A percentile compares a stretch with the other conserved stretches of the same genome.
These are phyloP conservation scores for Hanseniaspora singularis DNA, from an alignment of 805 yeast genomes.

Conservation along the genomic window DNA sequence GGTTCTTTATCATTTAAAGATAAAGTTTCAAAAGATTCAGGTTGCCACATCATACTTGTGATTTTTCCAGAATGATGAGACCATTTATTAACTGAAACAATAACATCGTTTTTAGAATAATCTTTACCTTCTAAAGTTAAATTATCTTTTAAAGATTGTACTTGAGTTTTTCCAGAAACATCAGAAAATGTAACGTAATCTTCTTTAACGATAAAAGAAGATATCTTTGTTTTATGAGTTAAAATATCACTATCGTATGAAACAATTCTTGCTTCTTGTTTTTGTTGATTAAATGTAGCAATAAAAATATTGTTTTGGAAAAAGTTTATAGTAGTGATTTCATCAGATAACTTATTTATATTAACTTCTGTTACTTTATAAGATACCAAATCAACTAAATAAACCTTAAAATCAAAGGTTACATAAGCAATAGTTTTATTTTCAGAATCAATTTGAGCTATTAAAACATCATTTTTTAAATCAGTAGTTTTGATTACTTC, in stretches of 20 bases:
- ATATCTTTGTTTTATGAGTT: constrained; percentile 8
- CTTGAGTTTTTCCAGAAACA: constrained; percentile 12
- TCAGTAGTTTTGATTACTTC: background rate
- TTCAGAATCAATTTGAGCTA: background rate
- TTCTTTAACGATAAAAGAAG: background rate
- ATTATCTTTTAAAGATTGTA: constrained; percentile 8
- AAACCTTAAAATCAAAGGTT: background rate
- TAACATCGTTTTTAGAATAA: constrained; percentile 1
- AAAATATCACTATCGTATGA: background rate
- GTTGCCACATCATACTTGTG: constrained; percentile 62
- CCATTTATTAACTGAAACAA: constrained; percentile 48
- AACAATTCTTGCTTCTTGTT: background rate
- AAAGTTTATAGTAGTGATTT: background rate
- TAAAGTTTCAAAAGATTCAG: constrained; percentile 16
- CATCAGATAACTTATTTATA: background rate
- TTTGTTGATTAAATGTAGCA: constrained; percentile 5
- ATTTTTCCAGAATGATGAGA: constrained; percentile 83
- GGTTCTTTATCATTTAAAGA: constrained; percentile 44
- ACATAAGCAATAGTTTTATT: background rate
- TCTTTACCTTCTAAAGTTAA: background rate
- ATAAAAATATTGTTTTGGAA: background rate
- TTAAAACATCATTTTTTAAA: background rate
- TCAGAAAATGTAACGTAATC: constrained; percentile 10
- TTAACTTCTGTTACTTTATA: background rate
- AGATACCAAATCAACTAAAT: background rate